A percentile compares a stretch with the other conserved stretches of the same genome.
These are phyloP conservation scores for Colletotrichum sansevieriae DNA, from an alignment of 2,329 filamentous ascomycete genomes.

Conservation along the genomic window DNA sequence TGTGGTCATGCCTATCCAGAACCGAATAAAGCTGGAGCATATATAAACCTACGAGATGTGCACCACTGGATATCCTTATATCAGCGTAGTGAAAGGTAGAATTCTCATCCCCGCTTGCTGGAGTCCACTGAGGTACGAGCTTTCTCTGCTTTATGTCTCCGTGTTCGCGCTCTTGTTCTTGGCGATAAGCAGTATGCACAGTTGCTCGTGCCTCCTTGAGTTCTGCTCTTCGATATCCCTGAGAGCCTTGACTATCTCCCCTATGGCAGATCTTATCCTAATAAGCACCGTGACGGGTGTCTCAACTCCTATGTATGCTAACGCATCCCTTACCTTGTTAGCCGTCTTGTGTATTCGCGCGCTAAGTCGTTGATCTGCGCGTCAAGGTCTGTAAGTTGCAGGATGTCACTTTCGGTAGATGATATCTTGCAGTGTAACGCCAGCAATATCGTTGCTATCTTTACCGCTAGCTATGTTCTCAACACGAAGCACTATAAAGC, in stretches of 20 bases:
- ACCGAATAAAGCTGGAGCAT: not conserved
- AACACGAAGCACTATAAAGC: not conserved
- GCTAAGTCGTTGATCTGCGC: not conserved
- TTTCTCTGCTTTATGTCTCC: not conserved
- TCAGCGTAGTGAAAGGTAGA: not conserved
- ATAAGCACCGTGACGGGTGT: not conserved
- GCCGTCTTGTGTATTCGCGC: not conserved
- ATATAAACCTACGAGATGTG: not conserved
- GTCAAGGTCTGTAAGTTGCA: not conserved
- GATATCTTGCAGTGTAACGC: not conserved
- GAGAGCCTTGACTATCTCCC: not conserved
- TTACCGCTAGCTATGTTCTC: not conserved
- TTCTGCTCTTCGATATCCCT: not conserved
- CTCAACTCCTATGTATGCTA: not conserved
- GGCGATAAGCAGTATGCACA: not conserved
- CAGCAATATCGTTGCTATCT: not conserved
- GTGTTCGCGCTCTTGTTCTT: not conserved
- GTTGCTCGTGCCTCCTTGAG: not conserved
- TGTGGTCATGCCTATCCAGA: not conserved
- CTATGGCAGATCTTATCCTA: not conserved
- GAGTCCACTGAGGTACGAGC: not conserved
- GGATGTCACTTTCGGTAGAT: not conserved
- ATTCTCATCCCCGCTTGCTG: no score
- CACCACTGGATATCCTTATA: slow-evolving; percentile 1
- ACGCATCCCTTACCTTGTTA: not conserved